phyloP scores from a whole-genome alignment of 78 protist species.

The Isochrysis galbana region DNA sequence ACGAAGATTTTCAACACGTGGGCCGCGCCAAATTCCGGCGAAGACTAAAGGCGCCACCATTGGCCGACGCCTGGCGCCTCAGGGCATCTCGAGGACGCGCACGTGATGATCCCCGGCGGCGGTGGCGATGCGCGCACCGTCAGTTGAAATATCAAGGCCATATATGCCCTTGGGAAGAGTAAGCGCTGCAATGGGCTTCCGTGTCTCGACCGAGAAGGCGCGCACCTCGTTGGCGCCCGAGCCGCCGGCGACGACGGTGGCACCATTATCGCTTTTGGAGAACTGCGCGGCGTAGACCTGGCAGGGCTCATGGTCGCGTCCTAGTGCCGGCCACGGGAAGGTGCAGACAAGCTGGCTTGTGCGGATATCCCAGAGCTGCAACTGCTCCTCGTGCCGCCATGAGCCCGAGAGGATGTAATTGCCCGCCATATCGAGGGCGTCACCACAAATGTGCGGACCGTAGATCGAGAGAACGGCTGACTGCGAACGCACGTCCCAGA shows the following conservation, averaged over 20 bases:
- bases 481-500: conserved; percentile 58
- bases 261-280: background rate
- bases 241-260: conserved; percentile 42
- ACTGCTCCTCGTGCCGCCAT: conserved; percentile 18
- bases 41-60: too few species aligned
- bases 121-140: background rate
- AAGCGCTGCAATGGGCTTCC: background rate
- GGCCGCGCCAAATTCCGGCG: too few species aligned
- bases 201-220: background rate
- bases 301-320: conserved; percentile 12
- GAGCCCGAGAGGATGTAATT: conserved; percentile 40
- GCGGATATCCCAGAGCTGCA: conserved; percentile 49
- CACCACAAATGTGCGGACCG: conserved; percentile 65
- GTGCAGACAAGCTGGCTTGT: background rate
- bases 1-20: too few species aligned
- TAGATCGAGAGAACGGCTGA: conserved; percentile 18
- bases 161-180: background rate
- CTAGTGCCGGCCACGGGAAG: too few species aligned
- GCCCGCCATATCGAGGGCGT: conserved; percentile 35
- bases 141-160: background rate
- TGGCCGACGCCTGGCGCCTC: too few species aligned
- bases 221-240: conserved; percentile 32
- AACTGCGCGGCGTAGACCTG: conserved; percentile 48
- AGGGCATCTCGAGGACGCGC: conserved; percentile 9
- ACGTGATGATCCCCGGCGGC: background rate